A percentile compares a stretch with the other conserved stretches of the same genome.
phyloP scores from a whole-genome alignment of 2,329 filamentous ascomycete species.

The Ascochyta lentis region DNA sequence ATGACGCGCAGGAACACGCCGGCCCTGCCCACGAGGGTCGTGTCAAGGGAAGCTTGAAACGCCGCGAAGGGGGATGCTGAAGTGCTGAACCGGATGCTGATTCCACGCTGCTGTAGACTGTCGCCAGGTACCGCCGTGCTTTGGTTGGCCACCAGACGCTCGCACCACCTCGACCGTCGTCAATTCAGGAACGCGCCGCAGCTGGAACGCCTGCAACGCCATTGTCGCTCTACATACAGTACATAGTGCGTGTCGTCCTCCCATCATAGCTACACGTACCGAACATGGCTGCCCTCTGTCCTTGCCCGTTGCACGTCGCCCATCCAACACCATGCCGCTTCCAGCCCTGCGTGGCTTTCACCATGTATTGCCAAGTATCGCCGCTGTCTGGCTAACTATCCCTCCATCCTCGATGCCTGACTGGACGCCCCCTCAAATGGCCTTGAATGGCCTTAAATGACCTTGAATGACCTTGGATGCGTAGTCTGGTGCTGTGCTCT shows the following conservation, averaged over 20 bases:
- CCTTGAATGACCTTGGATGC: background rate
- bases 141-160: too few relatives aligned
- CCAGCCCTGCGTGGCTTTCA: slow-evolving; percentile 12
- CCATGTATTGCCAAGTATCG: slow-evolving; percentile 13
- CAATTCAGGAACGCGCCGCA: background rate
- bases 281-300: background rate
- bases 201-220: background rate
- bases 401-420: background rate
- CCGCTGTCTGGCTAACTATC: slow-evolving; percentile 4
- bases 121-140: background rate
- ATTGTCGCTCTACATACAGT: background rate
- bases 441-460: background rate
- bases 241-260: background rate
- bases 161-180: background rate
- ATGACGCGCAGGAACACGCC: slow-evolving; percentile 11
- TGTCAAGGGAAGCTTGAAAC: slow-evolving; percentile 4
- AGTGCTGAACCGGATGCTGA: background rate
- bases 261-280: background rate
- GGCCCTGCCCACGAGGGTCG: background rate
- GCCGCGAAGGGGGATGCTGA: background rate
- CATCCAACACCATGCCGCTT: slow-evolving; percentile 8
- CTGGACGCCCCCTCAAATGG: slow-evolving; percentile 1
- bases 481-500: background rate
- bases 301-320: slow-evolving; percentile 8
- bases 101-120: background rate